Base-by-base conservation (phyloP, 2,329 filamentous ascomycete species). In the Tolypocladium inflatum region DNA sequence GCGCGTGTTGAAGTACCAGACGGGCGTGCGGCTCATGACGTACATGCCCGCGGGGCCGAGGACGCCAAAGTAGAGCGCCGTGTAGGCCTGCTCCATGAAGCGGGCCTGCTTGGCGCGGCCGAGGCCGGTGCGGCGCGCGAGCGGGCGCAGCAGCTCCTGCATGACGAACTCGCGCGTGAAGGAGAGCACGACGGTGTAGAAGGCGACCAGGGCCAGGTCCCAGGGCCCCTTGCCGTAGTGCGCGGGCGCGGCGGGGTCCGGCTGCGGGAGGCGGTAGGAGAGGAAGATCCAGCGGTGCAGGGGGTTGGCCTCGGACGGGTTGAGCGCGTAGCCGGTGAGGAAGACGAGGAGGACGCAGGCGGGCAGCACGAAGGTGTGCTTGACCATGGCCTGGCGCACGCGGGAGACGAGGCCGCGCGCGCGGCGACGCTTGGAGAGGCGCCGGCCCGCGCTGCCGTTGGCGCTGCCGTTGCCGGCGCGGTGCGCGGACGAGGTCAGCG, bases 81-180 rank as follows among this genome's bases (percentile, higher is more conserved):
- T 96, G 75, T 97, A 97, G 68, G 88, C 85, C 75, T 97, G 92
- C 74, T 97, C 92, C 90, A 96, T 94, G 80, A 96, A 97, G 39
- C 92, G 87, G 19, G 87, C 83, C 68, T 94, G 91, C 77, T 96
- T 97, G 62, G 81, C 85, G 58, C 86, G 83, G 62, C 82, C 84
- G 68, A 97, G 85, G 19, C 90, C 89, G 57, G 79, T 85, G 64
- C 77, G 80, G 50, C 84, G 79, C 7, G 91, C 90, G 61, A 92
- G 78, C 0, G 91, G 92, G 15, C 87, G 85, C 59, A 97, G 84
- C 55, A 96, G 67, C 67, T 91, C 87, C 75, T 96, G 92, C 92
- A 96, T 97, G 75, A 96, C 81, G 73, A 96, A 96, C 73, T 97
- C 92, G 69, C 92, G 90, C 13, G 91, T 96, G 72, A 97, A 97